Conservation (phyloP, 192 early-diverging fungal species). For the Podochytrium sp. region DNA sequence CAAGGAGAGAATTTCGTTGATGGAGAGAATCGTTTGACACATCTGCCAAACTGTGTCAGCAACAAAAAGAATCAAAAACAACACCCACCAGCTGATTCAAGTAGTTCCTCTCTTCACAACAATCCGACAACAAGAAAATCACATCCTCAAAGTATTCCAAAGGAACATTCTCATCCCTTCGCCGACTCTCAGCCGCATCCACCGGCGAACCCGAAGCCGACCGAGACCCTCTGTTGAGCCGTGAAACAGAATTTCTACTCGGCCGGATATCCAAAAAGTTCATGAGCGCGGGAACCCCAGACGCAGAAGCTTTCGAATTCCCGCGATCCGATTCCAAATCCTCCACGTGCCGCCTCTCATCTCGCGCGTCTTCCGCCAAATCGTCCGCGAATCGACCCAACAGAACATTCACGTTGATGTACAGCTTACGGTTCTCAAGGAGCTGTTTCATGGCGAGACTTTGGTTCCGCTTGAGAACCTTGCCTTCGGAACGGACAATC, state of each 20-base stretch:
- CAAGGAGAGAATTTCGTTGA: constrained; percentile 11
- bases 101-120: constrained; percentile 40
- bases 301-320: background rate
- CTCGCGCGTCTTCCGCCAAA: background rate
- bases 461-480: constrained; percentile 39
- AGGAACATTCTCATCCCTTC: background rate
- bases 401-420: constrained; percentile 14
- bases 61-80: too few relatives aligned
- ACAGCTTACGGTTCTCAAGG: constrained; percentile 29
- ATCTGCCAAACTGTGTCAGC: constrained; percentile 10
- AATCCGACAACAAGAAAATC: constrained; percentile 27
- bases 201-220: background rate
- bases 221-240: background rate
- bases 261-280: background rate
- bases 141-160: constrained; percentile 34
- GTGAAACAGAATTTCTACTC: background rate
- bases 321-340: background rate
- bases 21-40: constrained; percentile 33
- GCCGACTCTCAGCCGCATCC: background rate
- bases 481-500: constrained; percentile 31
- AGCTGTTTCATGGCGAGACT: constrained; percentile 22
- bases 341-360: background rate
- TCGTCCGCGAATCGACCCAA: constrained; percentile 1
- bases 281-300: background rate
- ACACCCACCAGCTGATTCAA: constrained; percentile 34